Conservation (phyloP, 169 alveolate species). For the Babesia microti region DNA sequence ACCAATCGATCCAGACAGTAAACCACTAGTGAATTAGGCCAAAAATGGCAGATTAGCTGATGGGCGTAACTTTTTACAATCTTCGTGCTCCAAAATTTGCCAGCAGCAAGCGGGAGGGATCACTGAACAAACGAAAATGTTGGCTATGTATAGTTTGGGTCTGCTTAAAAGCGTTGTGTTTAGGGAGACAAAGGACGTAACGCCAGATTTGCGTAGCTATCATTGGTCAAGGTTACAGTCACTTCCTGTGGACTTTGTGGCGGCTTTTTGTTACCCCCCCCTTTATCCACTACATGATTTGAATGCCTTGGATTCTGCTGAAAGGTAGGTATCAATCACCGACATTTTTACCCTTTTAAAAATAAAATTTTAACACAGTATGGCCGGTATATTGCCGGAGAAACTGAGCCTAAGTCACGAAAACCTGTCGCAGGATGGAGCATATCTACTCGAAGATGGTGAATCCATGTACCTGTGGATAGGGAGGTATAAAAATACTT, state of each 20-base stretch:
- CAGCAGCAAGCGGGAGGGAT: slow-evolving; percentile 26
- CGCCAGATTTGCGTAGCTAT: slow-evolving; percentile 62
- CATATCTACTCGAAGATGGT: slow-evolving; percentile 76
- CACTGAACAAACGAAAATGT: slow-evolving; percentile 25
- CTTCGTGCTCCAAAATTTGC: slow-evolving; percentile 51
- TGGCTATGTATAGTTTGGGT: slow-evolving; percentile 62
- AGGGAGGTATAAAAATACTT: slow-evolving; percentile 52
- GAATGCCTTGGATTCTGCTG: slow-evolving; percentile 15
- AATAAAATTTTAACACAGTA: neutral
- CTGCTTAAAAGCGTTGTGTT: slow-evolving; percentile 64
- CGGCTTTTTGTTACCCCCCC: slow-evolving; percentile 69
- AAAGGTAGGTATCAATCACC: slow-evolving; percentile 32
- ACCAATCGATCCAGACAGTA: slow-evolving; percentile 46
- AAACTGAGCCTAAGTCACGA: slow-evolving; percentile 64
- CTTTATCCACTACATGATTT: slow-evolving; percentile 59
- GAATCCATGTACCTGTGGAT: slow-evolving; percentile 76
- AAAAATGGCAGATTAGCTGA: slow-evolving; percentile 64
- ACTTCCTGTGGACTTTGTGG: slow-evolving; percentile 54
- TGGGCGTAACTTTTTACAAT: slow-evolving; percentile 66
- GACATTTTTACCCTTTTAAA: neutral
- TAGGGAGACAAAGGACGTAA: slow-evolving; percentile 61
- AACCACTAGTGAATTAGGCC: slow-evolving; percentile 10
- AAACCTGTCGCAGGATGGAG: slow-evolving; percentile 69
- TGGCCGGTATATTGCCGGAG: slow-evolving; percentile 34
- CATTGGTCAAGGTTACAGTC: slow-evolving; percentile 63